Evolutionary conservation across 257 asterid species (phyloP), one percentile per base, ranked within the genome.

Genomic region (Euphrasia confusa): DNA sequence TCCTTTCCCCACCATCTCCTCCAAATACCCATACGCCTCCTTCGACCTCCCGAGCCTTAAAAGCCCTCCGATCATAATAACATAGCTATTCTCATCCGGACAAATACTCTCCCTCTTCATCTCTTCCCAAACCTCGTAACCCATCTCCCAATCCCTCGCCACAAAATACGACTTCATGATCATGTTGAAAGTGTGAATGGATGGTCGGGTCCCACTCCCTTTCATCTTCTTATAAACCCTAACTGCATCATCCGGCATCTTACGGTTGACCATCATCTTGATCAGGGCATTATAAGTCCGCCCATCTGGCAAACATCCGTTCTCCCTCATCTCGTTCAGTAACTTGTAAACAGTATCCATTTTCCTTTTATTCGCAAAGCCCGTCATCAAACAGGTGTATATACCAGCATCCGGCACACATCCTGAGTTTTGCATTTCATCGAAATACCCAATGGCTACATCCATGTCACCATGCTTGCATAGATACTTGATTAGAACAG

Each of bases 1-100:
- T 65, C 99, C 99, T 72, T 83, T 89, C 15, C 75, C 83, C 0
- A 81, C 72, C 99, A 93, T 93, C 74, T 89, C 96, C 68, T 85
- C 91, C 81, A 87, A 76, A 77, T 75, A 83, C 71, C 71, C 64
- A 54, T 79, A 82, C 0, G 94, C 95, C 78, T 85, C 95, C 14
- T 65, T 72, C 0, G 84, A 74, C 72, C 84, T 80, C 12, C 97
- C 88, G 55, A 68, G 87, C 67, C 96, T 67, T 65, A 89, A 68
- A 61, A 89, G 92, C 26, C 97, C 95, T 52, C 97, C 81, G 7
- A 87, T 81, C 58, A 79, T 54, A 47, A 93, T 77, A 11, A 75
- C 60, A 66, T 89, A 92, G 11, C 91, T 72, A 74, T 89, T 89
- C 15, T 87, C 99, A 75, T 87, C 95, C 0, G 97, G 96, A 65